phyloP scores from a whole-genome alignment of 2,329 filamentous ascomycete genomes.

The Epichloe scottii region DNA sequence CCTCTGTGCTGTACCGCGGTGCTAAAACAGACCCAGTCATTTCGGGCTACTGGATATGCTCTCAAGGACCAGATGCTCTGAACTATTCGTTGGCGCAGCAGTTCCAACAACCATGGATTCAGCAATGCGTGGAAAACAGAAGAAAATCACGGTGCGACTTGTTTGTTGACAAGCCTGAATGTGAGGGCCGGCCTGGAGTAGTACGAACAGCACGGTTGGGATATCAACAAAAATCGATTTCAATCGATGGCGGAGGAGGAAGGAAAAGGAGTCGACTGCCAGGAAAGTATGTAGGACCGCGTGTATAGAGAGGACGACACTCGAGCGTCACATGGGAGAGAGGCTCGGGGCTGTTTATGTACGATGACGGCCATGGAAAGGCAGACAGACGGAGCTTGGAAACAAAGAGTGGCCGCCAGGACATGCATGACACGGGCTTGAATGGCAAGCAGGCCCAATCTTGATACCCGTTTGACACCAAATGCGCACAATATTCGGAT shows the following conservation, averaged over 20 bases:
- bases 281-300: background rate
- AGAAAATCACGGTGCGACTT: background rate
- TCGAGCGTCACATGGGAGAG: background rate
- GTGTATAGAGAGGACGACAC: background rate
- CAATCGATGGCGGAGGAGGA: background rate
- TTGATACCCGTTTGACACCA: background rate
- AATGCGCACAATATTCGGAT: no score
- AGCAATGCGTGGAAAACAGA: background rate
- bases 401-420: no score
- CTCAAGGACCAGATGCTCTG: background rate
- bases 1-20: slow-evolving; percentile 31
- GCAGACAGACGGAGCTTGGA: background rate
- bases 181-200: background rate
- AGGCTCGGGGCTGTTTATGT: background rate
- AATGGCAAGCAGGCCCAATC: background rate
- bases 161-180: background rate
- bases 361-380: background rate
- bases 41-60: slow-evolving; percentile 9
- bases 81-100: background rate
- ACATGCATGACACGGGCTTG: background rate
- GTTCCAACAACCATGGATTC: background rate
- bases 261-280: background rate
- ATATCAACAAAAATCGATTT: background rate
- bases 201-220: background rate
- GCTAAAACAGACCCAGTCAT: slow-evolving; percentile 20